phyloP scores from a whole-genome alignment of 2,329 filamentous ascomycete genomes.

The Diaporthe aspalathi region DNA sequence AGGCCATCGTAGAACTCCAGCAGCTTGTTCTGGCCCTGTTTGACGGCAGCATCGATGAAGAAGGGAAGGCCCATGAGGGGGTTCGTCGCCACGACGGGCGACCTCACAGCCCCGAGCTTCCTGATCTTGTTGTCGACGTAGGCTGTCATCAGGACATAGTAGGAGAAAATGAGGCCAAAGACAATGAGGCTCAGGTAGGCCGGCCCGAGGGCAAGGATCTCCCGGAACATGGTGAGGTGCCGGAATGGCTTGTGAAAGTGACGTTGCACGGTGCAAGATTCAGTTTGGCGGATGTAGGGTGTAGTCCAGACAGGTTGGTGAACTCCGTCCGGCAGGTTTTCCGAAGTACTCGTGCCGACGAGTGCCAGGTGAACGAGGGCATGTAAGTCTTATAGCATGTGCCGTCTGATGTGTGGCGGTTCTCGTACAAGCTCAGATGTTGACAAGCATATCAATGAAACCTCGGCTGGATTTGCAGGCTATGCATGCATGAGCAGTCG shows the following conservation, averaged over 20 bases:
- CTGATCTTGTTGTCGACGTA: slow-evolving; percentile 46
- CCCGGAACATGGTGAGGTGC: slow-evolving; percentile 32
- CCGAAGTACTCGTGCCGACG: not conserved
- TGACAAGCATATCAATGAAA: slow-evolving; percentile 23
- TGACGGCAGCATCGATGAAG: slow-evolving; percentile 45
- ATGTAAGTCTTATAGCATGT: slow-evolving; percentile 27
- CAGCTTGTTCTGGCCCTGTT: slow-evolving; percentile 48
- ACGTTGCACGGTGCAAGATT: slow-evolving; percentile 14
- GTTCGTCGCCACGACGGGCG: slow-evolving; percentile 49
- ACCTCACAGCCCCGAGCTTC: slow-evolving; percentile 49
- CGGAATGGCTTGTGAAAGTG: not conserved
- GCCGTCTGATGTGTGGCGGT: slow-evolving; percentile 19
- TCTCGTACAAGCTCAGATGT: slow-evolving; percentile 25
- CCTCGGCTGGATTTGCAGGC: slow-evolving; percentile 19
- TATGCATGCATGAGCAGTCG: slow-evolving; percentile 6
- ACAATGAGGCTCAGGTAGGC: slow-evolving; percentile 27
- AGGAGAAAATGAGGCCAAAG: slow-evolving; percentile 37
- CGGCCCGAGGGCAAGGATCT: slow-evolving; percentile 32
- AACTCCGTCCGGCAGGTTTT: slow-evolving; percentile 26
- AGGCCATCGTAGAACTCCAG: slow-evolving; percentile 48
- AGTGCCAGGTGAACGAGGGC: slow-evolving; percentile 9
- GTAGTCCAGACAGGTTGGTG: slow-evolving; percentile 9
- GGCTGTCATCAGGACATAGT: slow-evolving; percentile 42
- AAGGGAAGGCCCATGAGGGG: slow-evolving; percentile 48
- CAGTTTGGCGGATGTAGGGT: not conserved